Conservation (phyloP, 2,329 filamentous ascomycete species). For the Nigrospora sphaerica region DNA sequence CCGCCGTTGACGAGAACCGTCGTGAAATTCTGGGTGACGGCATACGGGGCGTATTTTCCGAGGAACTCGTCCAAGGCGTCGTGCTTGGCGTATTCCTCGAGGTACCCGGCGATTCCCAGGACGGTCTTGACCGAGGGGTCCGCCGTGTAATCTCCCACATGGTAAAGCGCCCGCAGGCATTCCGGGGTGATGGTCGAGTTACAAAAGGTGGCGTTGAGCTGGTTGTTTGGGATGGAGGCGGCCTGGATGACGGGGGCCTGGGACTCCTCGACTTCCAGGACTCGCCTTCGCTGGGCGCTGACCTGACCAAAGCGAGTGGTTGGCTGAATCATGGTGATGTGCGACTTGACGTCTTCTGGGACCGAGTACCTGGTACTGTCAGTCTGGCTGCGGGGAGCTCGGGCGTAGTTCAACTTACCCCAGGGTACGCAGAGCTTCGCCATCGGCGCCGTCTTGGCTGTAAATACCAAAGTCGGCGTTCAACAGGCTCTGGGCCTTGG, state of each 20-base stretch:
- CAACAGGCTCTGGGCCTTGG: constrained; percentile 47
- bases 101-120: constrained; percentile 34
- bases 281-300: constrained; percentile 30
- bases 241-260: constrained; percentile 7
- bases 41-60: constrained; percentile 44
- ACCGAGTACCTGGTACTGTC: constrained; percentile 47
- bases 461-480: constrained; percentile 52
- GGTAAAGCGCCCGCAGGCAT: constrained; percentile 43
- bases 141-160: constrained; percentile 30
- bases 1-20: constrained; percentile 50
- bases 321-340: constrained; percentile 58
- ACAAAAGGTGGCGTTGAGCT: constrained; percentile 23
- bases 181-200: constrained; percentile 33
- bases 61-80: constrained; percentile 35
- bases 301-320: constrained; percentile 55
- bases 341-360: constrained; percentile 42
- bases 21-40: constrained; percentile 44
- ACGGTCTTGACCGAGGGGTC: constrained; percentile 25
- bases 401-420: constrained; percentile 9
- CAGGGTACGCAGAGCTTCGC: constrained; percentile 40
- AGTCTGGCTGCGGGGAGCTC: constrained; percentile 23
- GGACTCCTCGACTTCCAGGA: constrained; percentile 17
- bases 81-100: constrained; percentile 26
- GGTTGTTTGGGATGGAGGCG: constrained; percentile 7
- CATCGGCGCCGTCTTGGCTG: constrained; percentile 32